These are phyloP conservation scores for Hyphodiscus hymeniophilus DNA, from an alignment of 495 filamentous ascomycete species.

Conservation along the genomic window DNA sequence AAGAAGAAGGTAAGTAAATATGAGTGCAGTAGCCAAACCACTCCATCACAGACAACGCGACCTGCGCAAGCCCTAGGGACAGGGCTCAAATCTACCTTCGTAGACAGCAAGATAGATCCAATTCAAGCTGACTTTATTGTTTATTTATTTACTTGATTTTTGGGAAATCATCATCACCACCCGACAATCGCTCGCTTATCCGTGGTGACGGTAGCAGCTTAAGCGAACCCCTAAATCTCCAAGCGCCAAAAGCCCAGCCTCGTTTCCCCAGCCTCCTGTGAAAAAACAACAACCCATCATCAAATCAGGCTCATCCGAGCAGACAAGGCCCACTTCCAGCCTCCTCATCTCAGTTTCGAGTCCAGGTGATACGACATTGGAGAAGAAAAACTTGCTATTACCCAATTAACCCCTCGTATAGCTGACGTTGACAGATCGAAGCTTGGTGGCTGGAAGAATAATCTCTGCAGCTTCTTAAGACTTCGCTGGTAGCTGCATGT, in stretches of 20 bases:
- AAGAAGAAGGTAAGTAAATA: too few relatives aligned
- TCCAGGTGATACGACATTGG: not conserved
- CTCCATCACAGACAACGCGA: too few relatives aligned
- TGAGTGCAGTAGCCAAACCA: too few relatives aligned
- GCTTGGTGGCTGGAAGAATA: slow-evolving; percentile 16
- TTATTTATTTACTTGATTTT: too few relatives aligned
- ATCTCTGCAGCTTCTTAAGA: slow-evolving; percentile 16
- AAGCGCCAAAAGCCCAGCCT: too few relatives aligned
- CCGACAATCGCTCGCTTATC: too few relatives aligned
- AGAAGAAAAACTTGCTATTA: not conserved
- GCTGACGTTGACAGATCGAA: slow-evolving; percentile 10
- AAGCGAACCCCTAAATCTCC: not conserved
- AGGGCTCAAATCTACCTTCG: too few relatives aligned
- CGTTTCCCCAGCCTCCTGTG: slow-evolving; percentile 3
- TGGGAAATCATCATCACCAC: too few relatives aligned
- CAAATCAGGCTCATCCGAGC: not conserved
- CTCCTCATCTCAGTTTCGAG: not conserved
- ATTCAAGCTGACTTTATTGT: too few relatives aligned
- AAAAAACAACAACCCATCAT: not conserved
- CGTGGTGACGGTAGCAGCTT: too few relatives aligned
- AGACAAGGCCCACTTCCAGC: slow-evolving; percentile 15
- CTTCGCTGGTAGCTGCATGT: slow-evolving; percentile 10
- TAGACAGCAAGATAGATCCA: too few relatives aligned
- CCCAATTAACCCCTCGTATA: not conserved
- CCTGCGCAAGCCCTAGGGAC: too few relatives aligned